These are phyloP conservation scores for Furcasterigmium furcatum DNA, from an alignment of 2,329 filamentous ascomycete species.

Conservation along the genomic window DNA sequence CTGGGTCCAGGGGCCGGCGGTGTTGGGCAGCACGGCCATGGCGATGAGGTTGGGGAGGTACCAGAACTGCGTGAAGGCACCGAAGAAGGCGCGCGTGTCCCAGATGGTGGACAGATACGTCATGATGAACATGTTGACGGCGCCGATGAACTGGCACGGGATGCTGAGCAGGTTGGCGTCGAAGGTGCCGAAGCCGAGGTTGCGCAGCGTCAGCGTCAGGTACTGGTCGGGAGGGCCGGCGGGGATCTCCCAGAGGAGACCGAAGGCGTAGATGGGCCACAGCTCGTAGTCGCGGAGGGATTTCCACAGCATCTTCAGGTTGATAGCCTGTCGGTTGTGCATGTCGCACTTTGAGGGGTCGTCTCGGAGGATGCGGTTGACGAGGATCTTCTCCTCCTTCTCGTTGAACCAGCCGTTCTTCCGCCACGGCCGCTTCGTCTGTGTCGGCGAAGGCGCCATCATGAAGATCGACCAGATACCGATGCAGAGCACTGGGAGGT, in stretches of 20 bases:
- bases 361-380: constrained; percentile 52
- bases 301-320: constrained; percentile 39
- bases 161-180: constrained; percentile 36
- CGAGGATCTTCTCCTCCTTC: constrained; percentile 54
- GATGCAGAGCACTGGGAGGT: constrained; percentile 16
- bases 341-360: constrained; percentile 53
- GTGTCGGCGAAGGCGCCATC: constrained; percentile 25
- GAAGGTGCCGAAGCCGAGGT: constrained; percentile 34
- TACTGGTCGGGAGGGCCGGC: constrained; percentile 19
- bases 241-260: constrained; percentile 35
- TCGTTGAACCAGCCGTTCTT: constrained; percentile 55
- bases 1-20: constrained; percentile 22
- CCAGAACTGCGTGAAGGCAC: constrained; percentile 27
- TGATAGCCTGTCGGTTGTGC: constrained; percentile 51
- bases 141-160: constrained; percentile 10
- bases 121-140: constrained; percentile 13
- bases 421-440: constrained; percentile 42
- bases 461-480: constrained; percentile 24
- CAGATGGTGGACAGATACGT: constrained; percentile 26
- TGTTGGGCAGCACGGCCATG: constrained; percentile 22
- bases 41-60: constrained; percentile 27
- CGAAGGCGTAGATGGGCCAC: constrained; percentile 50
- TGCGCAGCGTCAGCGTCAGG: constrained; percentile 18
- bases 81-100: constrained; percentile 23
- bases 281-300: constrained; percentile 50